Evolutionary conservation across 1,284 basidiomycete species (phyloP).

Genomic region (Rhodofomes roseus): DNA sequence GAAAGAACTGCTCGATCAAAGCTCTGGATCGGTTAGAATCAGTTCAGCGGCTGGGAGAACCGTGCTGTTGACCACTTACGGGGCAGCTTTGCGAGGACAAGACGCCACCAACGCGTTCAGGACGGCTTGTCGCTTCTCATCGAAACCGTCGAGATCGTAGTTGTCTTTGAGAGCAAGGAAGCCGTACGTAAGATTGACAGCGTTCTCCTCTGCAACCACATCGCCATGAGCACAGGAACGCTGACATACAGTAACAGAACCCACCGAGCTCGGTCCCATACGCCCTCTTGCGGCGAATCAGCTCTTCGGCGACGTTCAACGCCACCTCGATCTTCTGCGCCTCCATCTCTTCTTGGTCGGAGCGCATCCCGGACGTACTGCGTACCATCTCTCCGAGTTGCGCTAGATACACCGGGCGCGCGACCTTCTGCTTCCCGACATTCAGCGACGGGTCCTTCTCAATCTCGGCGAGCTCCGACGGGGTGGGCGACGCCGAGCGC

Average conservation of each 20-base stretch:
- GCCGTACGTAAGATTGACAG: conserved; percentile 75
- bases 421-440: conserved; percentile 60
- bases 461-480: conserved; percentile 77
- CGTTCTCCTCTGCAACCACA: conserved; percentile 71
- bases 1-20: conserved; percentile 91
- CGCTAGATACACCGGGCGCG: conserved; percentile 77
- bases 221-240: neutral
- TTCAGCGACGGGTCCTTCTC: conserved; percentile 79
- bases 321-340: conserved; percentile 78
- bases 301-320: conserved; percentile 70
- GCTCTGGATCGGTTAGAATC: conserved; percentile 40
- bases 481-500: conserved; percentile 75
- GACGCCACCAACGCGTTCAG: conserved; percentile 80
- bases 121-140: conserved; percentile 72
- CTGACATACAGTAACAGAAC: conserved; percentile 8
- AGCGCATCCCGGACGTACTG: conserved; percentile 38
- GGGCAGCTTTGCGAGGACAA: conserved; percentile 71
- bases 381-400: conserved; percentile 75
- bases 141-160: conserved; percentile 78
- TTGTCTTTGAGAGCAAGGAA: conserved; percentile 80
- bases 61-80: conserved; percentile 51
- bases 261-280: conserved; percentile 86
- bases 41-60: neutral
- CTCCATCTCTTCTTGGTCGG: conserved; percentile 61
- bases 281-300: conserved; percentile 76